Evolutionary conservation across 257 asterid species (phyloP).

Genomic region (Solanum chmielewskii): DNA sequence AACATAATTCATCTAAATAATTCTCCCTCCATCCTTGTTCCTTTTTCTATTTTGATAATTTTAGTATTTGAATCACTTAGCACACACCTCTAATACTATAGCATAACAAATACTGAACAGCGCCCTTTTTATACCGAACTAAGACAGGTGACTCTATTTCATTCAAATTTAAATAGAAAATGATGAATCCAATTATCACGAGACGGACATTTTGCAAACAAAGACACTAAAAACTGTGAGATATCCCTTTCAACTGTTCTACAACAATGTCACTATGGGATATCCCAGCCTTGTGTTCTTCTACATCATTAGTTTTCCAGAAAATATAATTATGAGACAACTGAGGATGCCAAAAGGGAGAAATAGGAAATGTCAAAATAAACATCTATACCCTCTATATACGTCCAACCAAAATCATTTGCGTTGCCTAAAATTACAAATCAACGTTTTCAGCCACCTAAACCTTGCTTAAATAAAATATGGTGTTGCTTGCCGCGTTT

Average conservation of each 20-base stretch:
- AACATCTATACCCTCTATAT: slow-evolving; percentile 22
- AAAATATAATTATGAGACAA: not conserved
- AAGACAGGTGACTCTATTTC: not conserved
- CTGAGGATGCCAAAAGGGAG: not conserved
- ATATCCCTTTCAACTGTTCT: not conserved
- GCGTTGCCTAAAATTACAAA: slow-evolving; percentile 14
- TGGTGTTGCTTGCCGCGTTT: not conserved
- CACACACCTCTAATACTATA: not conserved
- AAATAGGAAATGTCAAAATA: not conserved
- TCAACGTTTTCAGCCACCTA: slow-evolving; percentile 6
- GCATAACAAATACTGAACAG: not conserved
- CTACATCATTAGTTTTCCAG: not conserved
- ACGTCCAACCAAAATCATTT: slow-evolving; percentile 17
- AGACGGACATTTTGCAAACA: not conserved
- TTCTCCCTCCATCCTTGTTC: not conserved
- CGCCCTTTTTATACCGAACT: not conserved
- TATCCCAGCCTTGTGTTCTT: not conserved
- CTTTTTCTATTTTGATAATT: too few relatives aligned
- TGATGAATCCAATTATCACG: not conserved
- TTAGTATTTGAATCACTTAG: too few relatives aligned
- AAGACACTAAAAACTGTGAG: not conserved
- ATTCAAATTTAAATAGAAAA: not conserved
- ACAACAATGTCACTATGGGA: not conserved
- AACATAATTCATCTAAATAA: not conserved
- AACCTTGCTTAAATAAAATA: not conserved